Conservation (phyloP, 139 green algal genomes). For the Micractinium sp. region DNA sequence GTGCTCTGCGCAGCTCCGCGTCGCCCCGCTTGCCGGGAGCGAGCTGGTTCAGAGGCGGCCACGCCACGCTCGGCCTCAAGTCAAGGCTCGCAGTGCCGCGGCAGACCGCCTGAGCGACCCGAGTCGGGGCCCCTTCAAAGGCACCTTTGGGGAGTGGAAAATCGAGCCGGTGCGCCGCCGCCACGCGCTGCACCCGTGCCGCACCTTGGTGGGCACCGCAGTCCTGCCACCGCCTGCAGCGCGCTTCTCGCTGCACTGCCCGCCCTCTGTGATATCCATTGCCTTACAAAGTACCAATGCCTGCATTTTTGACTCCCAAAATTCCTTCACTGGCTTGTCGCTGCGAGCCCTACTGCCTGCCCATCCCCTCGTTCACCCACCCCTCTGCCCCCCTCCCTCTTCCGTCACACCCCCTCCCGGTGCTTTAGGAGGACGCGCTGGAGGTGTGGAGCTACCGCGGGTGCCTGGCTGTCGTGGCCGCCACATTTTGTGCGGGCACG, state of each 20-base stretch:
- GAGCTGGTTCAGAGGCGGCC: too few relatives aligned
- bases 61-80: too few relatives aligned
- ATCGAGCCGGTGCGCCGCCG: neutral
- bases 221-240: neutral
- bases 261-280: neutral
- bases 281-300: too few relatives aligned
- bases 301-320: too few relatives aligned
- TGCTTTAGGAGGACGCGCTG: conserved; percentile 9
- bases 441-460: conserved; percentile 23
- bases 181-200: neutral
- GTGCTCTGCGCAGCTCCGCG: too few relatives aligned
- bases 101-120: neutral
- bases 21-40: too few relatives aligned
- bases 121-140: neutral
- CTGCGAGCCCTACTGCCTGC: neutral
- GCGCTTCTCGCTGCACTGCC: neutral
- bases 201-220: neutral
- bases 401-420: neutral
- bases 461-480: neutral
- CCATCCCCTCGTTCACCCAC: neutral
- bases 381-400: neutral
- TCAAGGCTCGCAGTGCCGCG: too few relatives aligned
- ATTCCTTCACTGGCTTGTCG: too few relatives aligned
- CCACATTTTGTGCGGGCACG: conserved; percentile 19
- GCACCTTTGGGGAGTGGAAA: conserved; percentile 6